A percentile compares a stretch with the other conserved stretches of the same genome.
Conservation (phyloP, 306 rosid species). For the Quillaja saponaria region DNA sequence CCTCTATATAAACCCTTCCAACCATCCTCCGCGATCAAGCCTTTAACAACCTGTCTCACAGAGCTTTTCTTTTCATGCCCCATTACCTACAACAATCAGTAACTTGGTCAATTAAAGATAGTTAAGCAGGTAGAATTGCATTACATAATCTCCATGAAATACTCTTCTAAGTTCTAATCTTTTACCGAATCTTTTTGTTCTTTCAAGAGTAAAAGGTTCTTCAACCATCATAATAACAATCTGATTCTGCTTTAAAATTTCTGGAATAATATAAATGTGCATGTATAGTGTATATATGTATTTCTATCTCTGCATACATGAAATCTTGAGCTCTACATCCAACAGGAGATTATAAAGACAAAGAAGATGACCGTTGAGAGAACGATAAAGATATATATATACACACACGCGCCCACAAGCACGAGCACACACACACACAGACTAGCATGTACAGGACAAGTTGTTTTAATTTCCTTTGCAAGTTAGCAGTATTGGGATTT, state of each 20-base stretch:
- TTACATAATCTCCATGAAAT: not conserved
- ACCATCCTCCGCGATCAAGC: constrained; percentile 75
- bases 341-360: not conserved
- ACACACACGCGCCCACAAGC: not conserved
- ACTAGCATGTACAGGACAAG: too few relatives aligned
- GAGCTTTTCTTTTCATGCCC: constrained; percentile 67
- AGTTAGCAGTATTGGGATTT: too few relatives aligned
- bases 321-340: not conserved
- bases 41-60: constrained; percentile 71
- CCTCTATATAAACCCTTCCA: constrained; percentile 94
- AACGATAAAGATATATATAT: not conserved
- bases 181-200: constrained; percentile 1
- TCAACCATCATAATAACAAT: constrained; percentile 13
- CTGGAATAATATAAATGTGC: too few relatives aligned
- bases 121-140: constrained; percentile 10
- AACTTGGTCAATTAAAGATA: constrained; percentile 13
- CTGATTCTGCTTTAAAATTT: too few relatives aligned
- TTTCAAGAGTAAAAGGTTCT: constrained; percentile 1
- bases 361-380: not conserved
- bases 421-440: not conserved
- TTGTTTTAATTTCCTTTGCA: too few relatives aligned
- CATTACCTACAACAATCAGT: constrained; percentile 50
- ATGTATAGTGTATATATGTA: not conserved
- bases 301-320: constrained; percentile 16
- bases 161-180: constrained; percentile 1